Evolutionary conservation across 78 protist genomes (phyloP).

Genomic region (Ministeria vibrans): DNA sequence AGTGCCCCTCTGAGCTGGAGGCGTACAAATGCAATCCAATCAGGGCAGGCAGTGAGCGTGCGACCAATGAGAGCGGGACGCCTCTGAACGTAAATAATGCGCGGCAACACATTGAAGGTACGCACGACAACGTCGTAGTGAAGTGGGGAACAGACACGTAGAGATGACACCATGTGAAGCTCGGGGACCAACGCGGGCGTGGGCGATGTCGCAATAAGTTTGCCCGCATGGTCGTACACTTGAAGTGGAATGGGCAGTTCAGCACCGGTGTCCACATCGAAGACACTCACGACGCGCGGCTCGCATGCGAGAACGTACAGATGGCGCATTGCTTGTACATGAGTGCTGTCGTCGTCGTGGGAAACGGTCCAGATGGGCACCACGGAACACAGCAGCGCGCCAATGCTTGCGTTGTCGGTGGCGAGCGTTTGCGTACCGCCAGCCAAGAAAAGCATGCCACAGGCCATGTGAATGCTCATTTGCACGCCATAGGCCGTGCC

Average conservation of each 20-base stretch:
- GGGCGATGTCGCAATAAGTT: too few species aligned
- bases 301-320: conserved; percentile 69
- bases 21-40: too few species aligned
- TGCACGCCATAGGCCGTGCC: conserved; percentile 59
- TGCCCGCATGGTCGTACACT: too few species aligned
- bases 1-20: too few species aligned
- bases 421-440: conserved; percentile 54
- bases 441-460: conserved; percentile 70
- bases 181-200: too few species aligned
- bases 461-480: conserved; percentile 63
- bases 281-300: conserved; percentile 49
- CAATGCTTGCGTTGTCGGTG: conserved; percentile 42
- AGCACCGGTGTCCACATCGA: conserved; percentile 56
- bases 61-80: too few species aligned
- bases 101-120: too few species aligned
- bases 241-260: neutral
- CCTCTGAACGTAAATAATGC: too few species aligned
- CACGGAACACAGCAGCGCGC: conserved; percentile 51
- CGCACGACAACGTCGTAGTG: too few species aligned
- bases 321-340: conserved; percentile 78
- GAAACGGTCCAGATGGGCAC: conserved; percentile 56
- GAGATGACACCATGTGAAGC: too few species aligned
- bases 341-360: conserved; percentile 58
- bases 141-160: too few species aligned
- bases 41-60: too few species aligned